Evolutionary conservation across 1,284 basidiomycete genomes (phyloP).

Genomic region (Lentinus polychrous): DNA sequence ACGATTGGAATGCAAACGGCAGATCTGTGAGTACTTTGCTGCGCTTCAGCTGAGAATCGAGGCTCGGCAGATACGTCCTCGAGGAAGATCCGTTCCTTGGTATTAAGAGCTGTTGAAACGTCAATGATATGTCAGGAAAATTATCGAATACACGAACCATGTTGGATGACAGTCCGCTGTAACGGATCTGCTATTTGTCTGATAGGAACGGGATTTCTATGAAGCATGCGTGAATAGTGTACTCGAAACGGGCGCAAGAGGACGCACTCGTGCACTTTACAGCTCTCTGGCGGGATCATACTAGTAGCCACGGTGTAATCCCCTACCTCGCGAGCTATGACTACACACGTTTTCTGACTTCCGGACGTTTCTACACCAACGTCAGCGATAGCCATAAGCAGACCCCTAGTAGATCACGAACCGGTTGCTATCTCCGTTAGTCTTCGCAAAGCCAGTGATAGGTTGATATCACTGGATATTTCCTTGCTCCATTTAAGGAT

Average conservation of each 20-base stretch:
- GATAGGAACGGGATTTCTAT: slow-evolving; percentile 53
- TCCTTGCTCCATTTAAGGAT: slow-evolving; percentile 68
- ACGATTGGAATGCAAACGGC: slow-evolving; percentile 65
- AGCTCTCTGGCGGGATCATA: slow-evolving; percentile 49
- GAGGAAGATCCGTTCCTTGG: slow-evolving; percentile 52
- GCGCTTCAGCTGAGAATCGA: slow-evolving; percentile 59
- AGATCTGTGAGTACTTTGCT: slow-evolving; percentile 48
- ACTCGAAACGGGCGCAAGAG: background rate
- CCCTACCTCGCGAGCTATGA: slow-evolving; percentile 59
- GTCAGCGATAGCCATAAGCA: background rate
- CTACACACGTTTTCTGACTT: slow-evolving; percentile 60
- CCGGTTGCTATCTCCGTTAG: slow-evolving; percentile 66
- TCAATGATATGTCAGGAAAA: background rate
- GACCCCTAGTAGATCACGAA: slow-evolving; percentile 18
- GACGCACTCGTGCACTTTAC: slow-evolving; percentile 61
- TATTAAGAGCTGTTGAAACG: slow-evolving; percentile 45
- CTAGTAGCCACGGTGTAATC: slow-evolving; percentile 65
- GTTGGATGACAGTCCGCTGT: slow-evolving; percentile 56
- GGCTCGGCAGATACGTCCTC: slow-evolving; percentile 57
- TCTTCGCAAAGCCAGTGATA: slow-evolving; percentile 52
- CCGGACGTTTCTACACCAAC: slow-evolving; percentile 46
- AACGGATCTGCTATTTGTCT: slow-evolving; percentile 53
- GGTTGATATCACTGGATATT: slow-evolving; percentile 64
- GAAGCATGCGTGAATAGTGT: background rate
- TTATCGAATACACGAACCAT: slow-evolving; percentile 35